A percentile compares a stretch with the other conserved stretches of the same genome.
Conservation (phyloP, 2,329 filamentous ascomycete genomes). For the Colletotrichum coccodes region DNA sequence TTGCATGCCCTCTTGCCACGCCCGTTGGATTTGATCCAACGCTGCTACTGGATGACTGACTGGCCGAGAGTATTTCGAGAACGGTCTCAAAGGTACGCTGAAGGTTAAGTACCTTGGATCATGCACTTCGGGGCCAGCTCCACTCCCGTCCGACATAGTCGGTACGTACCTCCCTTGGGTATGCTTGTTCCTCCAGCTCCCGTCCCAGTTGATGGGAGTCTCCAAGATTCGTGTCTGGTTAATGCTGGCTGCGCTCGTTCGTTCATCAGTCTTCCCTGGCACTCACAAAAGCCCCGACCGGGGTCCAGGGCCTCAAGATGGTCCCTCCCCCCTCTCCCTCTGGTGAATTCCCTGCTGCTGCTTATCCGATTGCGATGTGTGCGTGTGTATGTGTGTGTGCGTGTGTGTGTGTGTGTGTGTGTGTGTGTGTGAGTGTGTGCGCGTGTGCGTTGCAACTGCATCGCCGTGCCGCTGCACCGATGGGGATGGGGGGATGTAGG, state of each 20-base stretch:
- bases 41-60: constrained; percentile 1
- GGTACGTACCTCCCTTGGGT: constrained; percentile 17
- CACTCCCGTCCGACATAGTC: constrained; percentile 24
- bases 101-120: constrained; percentile 31
- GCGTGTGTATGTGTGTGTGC: background rate
- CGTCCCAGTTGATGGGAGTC: constrained; percentile 21
- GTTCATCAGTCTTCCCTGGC: constrained; percentile 19
- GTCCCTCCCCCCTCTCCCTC: constrained; percentile 4
- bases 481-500: constrained; percentile 1
- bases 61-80: constrained; percentile 14
- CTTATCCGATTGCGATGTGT: constrained; percentile 14
- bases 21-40: background rate
- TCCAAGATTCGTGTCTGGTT: constrained; percentile 28
- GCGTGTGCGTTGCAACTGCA: constrained; percentile 2
- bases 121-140: constrained; percentile 29
- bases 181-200: constrained; percentile 18
- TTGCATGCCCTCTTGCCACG: background rate
- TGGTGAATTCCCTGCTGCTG: constrained; percentile 4
- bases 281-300: constrained; percentile 14
- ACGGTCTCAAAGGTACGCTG: constrained; percentile 30
- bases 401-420: background rate
- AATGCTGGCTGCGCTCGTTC: constrained; percentile 29
- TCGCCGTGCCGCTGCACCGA: background rate
- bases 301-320: constrained; percentile 23
- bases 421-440: background rate